Conservation (phyloP, 2,329 filamentous ascomycete genomes). For the Aureobasidium sp. region DNA sequence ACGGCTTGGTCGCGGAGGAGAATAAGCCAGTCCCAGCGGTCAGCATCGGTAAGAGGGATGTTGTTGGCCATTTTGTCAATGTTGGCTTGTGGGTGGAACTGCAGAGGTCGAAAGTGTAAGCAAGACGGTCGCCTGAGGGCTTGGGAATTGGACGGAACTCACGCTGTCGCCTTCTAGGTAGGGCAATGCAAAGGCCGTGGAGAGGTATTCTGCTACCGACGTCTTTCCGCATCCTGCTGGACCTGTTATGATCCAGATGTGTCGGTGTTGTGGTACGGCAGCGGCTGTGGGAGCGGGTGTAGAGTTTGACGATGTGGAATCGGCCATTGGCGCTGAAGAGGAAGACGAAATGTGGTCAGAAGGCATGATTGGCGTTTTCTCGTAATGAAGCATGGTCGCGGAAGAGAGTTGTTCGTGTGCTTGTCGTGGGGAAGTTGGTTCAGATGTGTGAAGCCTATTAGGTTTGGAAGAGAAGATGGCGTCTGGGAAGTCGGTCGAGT, state of each 20-base stretch:
- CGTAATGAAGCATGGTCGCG: conserved; percentile 11
- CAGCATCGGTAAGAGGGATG: conserved; percentile 78
- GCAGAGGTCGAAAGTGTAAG: neutral
- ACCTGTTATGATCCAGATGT: conserved; percentile 45
- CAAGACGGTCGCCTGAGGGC: neutral
- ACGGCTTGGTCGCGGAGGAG: conserved; percentile 38
- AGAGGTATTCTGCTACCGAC: conserved; percentile 40
- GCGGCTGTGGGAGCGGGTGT: neutral
- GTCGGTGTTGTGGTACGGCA: conserved; percentile 28
- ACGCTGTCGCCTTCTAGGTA: conserved; percentile 47
- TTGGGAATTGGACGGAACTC: conserved; percentile 14
- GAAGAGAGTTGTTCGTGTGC: neutral
- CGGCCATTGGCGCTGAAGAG: neutral
- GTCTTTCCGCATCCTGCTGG: conserved; percentile 48
- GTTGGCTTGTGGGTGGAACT: conserved; percentile 43
- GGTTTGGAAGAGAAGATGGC: neutral
- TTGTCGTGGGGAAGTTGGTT: conserved; percentile 1
- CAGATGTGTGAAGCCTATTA: neutral
- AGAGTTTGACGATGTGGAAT: neutral
- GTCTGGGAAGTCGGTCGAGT: neutral
- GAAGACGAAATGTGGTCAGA: neutral
- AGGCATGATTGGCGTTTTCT: neutral
- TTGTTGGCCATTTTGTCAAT: conserved; percentile 80
- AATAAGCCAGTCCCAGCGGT: conserved; percentile 94
- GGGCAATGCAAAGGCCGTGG: conserved; percentile 33